Base-by-base conservation (phyloP, 805 yeast species). In the Candida xyloterini region DNA sequence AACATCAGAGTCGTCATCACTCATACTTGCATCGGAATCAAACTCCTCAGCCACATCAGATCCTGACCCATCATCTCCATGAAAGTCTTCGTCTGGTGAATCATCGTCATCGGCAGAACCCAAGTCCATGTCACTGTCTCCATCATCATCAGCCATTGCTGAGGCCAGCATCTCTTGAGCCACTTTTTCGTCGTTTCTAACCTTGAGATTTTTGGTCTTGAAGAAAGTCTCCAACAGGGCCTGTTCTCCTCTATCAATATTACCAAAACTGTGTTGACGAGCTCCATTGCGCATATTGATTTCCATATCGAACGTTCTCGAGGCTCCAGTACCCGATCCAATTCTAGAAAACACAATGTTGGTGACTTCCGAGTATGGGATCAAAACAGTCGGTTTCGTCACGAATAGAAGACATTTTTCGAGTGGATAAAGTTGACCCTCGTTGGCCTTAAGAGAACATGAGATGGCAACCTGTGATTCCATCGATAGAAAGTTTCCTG, bases 371-470 rank as follows among this genome's bases (percentile, higher is more conserved):
- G 84, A 69, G 61, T 78, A 84, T 41, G 97, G 95, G 48, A 93
- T 85, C 61, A 85, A 85, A 28, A 93, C 78, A 0, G 97, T 89
- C 31, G 99, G 96, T 61, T 93, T 93, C 16, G 96, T 89, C 33
- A 91, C 82, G 59, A 93, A 91, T 47, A 93, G 66, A 57, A 93
- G 78, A 40, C 95, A 85, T 64, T 87, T 85, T 50, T 93, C 99
- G 43, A 93, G 73, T n/a, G 95, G 88, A 62, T 86, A 93, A 44
- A 93, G 66, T 53, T 89, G 84, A 21, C 99, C 98, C 68, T 93
- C 98, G 35, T 86, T 84, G 0, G 98, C 98, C 63, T 91, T 93
- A 52, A 87, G 76, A 6, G 97, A 87, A 66, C 98, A 91, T 15
- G 88, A 74, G 21, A 93, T 84, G 4, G 95, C 96, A 10, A 95